Base-by-base conservation (phyloP, 306 rosid genomes). In the Fragaria iinumae region DNA sequence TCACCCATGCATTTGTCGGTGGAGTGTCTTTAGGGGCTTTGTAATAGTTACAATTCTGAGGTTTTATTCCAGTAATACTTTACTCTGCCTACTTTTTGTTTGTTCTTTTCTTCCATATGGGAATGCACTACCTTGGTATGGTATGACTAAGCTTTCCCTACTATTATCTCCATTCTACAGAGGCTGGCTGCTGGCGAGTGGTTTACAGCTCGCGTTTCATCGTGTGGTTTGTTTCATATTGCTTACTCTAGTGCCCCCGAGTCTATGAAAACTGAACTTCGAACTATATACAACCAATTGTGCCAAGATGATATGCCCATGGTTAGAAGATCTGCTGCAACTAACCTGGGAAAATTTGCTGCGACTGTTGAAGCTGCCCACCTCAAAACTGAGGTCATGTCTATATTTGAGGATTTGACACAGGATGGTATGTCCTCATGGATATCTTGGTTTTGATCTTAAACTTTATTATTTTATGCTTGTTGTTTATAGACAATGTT, bases 221-320 rank as follows among this genome's bases (percentile, higher is more conserved):
- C 98, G 2, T 96, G 99, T 84, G 99, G 99, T 60, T 77, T 96
- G 76, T 91, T 92, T 84, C 98, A 96, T 82, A 96, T 96, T 75
- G 99, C 97, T 6, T 96, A 93, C 78, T 82, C 93, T 36, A 96
- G 99, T 80, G 99, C 98, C 21, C 91, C 97, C 9, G 98, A 92
- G 66, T 69, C 83, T 43, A 82, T 87, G 21, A 96, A 89, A 84
- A 84, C 90, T 4, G 99, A 96, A 77, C 80, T 92, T 69, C 89
- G 99, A 76, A 81, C 98, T 48, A 86, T 88, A 70, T 96, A 96
- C 86, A 88, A 89, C 80, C 98, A 96, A 66, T 84, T 92, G 80
- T 96, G 99, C 85, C 98, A 92, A 88, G 99, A 96, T 86, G 99
- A 96, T 86, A 92, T 96, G 99, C 99, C 99, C 57, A 96, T 96